Base-by-base conservation (phyloP, 805 yeast species). In the Wickerhamomyces strasburgensis region DNA sequence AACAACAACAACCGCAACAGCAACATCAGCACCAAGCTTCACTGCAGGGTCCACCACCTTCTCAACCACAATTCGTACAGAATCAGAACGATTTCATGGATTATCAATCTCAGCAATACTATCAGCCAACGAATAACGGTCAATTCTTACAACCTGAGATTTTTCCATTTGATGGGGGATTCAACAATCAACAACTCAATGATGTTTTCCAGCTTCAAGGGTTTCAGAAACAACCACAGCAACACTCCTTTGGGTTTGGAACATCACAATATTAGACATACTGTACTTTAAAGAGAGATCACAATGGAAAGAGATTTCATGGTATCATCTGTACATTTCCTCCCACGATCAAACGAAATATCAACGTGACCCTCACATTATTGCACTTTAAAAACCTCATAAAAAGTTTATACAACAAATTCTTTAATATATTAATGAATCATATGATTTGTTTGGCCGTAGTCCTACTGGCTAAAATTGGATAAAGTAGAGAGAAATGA, bases 31-130 rank as follows among this genome's bases (percentile, higher is more conserved):
- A 27, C 28, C 34, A 39, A 16, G 24, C 29, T 6, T 29, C 29
- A 9, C 28, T 19, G 21, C 40, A 36, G 9, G n/a, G 18, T 4
- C 32, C 38, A 21, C 37, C 40, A 5, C 40, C 43, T n/a, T 23
- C 40, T 13, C 40, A 34, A 16, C 41, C 39, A 16, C 43, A 39
- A 28, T 38, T 42, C 14, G 17, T 25, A n/a, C 15, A 25, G 10
- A 16, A 16, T 4, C 34, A 31, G 17, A 30, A 13, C 6, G 40
- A 42, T 14, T 33, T 33, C 17, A 18, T 28, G 29, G 29, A 28
- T 14, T 28, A 27, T 13, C 29, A 29, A 15, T 14, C 14, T 28
- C 39, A 33, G 13, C 37, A 32, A 16, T 33, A 21, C 10, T 21
- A 27, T 19, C 23, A 35, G 16, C 27, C 27, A 8, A 29, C 31